These are phyloP conservation scores for Cryptococcus jaspeensis DNA, from an alignment of 1,284 basidiomycete genomes.

Conservation along the genomic window DNA sequence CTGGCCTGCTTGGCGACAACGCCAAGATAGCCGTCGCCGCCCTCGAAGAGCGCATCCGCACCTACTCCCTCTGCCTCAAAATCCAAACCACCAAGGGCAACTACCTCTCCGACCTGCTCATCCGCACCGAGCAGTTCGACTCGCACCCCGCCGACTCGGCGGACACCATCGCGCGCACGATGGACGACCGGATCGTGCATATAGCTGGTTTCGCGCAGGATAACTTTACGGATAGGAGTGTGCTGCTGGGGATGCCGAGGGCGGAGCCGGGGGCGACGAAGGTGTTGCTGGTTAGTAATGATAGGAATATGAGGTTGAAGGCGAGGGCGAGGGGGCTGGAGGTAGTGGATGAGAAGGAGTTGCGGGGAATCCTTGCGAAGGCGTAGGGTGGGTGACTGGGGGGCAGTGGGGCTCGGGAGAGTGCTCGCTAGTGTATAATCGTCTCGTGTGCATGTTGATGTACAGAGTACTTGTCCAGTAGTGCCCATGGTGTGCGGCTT, in stretches of 20 bases:
- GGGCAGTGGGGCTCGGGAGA: neutral
- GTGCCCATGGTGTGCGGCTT: neutral
- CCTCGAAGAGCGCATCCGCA: conserved; percentile 71
- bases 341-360: conserved; percentile 49
- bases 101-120: conserved; percentile 77
- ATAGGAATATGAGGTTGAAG: conserved; percentile 66
- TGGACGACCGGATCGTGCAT: conserved; percentile 93
- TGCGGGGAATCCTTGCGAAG: conserved; percentile 39
- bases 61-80: conserved; percentile 75
- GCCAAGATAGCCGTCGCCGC: conserved; percentile 72
- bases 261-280: conserved; percentile 60
- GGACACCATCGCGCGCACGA: conserved; percentile 61
- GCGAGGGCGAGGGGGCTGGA: conserved; percentile 47
- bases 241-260: conserved; percentile 58
- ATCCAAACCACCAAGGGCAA: conserved; percentile 94
- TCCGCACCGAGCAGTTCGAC: conserved; percentile 82
- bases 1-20: conserved; percentile 61
- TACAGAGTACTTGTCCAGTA: neutral
- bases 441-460: neutral
- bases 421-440: neutral
- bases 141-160: conserved; percentile 44
- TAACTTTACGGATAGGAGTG: conserved; percentile 83
- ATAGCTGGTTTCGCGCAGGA: conserved; percentile 89
- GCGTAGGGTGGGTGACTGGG: neutral
- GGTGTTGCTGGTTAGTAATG: conserved; percentile 84